These are phyloP conservation scores for Metschnikowia hibisci DNA, from an alignment of 805 yeast genomes.

Conservation along the genomic window DNA sequence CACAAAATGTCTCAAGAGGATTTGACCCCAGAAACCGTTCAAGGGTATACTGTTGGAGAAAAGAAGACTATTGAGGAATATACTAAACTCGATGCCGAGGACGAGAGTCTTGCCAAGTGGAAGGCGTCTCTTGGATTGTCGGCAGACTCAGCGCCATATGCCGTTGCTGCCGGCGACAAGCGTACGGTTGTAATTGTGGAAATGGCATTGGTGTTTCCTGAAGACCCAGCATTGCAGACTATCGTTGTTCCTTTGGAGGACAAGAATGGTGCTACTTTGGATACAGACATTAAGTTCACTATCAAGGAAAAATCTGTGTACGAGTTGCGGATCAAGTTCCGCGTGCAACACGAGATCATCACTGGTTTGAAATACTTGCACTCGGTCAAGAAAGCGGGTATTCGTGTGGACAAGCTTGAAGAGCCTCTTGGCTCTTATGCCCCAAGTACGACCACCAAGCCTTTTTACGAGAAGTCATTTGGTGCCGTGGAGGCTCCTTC, in stretches of 20 bases:
- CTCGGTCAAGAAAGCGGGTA: constrained; percentile 80
- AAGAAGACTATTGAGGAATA: constrained; percentile 83
- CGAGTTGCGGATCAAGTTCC: constrained; percentile 67
- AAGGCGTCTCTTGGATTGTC: constrained; percentile 79
- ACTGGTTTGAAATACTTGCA: constrained; percentile 88
- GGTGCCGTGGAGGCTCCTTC: constrained; percentile 80
- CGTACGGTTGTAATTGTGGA: constrained; percentile 77
- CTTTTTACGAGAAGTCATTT: constrained; percentile 60
- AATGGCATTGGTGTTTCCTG: constrained; percentile 67
- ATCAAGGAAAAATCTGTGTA: constrained; percentile 78
- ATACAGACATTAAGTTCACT: constrained; percentile 63
- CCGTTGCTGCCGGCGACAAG: constrained; percentile 65
- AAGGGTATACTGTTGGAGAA: constrained; percentile 61
- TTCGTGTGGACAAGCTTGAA: constrained; percentile 78
- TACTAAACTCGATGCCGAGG: constrained; percentile 79
- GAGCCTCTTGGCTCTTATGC: constrained; percentile 90
- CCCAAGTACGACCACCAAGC: constrained; percentile 79
- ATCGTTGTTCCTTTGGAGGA: constrained; percentile 67
- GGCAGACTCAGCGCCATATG: constrained; percentile 50
- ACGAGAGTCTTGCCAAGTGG: constrained; percentile 88
- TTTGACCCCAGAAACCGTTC: constrained; percentile 56
- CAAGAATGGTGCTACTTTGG: constrained; percentile 48
- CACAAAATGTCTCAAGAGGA: constrained; percentile 37
- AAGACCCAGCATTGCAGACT: constrained; percentile 52
- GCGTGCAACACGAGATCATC: constrained; percentile 85